Percentiles rank a stretch among this genome's conserved stretches.
phyloP scores from a whole-genome alignment of 1,139 yeast genomes.

The Waltiozyma sp. region DNA sequence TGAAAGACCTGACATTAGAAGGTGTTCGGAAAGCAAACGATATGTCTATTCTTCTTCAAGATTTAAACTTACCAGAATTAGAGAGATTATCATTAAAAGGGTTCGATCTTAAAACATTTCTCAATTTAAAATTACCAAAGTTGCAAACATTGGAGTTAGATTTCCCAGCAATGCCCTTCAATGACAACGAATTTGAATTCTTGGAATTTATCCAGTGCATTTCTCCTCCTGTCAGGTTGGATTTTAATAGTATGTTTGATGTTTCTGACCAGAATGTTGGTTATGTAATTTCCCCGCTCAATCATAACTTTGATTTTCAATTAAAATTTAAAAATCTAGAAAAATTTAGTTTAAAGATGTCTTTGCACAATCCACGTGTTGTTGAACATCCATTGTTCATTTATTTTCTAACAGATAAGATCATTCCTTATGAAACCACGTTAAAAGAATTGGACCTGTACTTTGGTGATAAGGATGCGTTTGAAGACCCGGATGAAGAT shows the following conservation, averaged over 20 bases:
- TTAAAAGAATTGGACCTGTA: not conserved
- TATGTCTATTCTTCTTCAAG: not conserved
- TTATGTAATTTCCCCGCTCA: not conserved
- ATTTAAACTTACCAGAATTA: not conserved
- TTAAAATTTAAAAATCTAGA: not conserved
- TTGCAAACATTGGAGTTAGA: not conserved
- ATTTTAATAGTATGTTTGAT: not conserved
- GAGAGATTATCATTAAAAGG: not conserved
- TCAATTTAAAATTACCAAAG: not conserved
- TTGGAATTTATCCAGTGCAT: not conserved
- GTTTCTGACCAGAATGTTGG: not conserved
- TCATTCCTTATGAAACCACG: not conserved
- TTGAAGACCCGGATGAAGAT: not conserved
- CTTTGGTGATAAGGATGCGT: not conserved
- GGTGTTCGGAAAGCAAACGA: not conserved
- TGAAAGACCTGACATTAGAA: not conserved
- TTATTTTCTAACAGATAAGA: not conserved
- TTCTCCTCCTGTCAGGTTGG: not conserved
- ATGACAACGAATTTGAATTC: not conserved
- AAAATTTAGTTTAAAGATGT: no score
- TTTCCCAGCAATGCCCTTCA: not conserved
- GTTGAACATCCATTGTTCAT: not conserved
- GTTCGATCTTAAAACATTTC: not conserved
- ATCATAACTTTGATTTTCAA: not conserved
- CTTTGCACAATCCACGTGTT: not conserved